Percentiles rank a stretch among this genome's conserved stretches.
Evolutionary conservation across 331 rosid genomes (phyloP).

Genomic region (Malus hybrid): DNA sequence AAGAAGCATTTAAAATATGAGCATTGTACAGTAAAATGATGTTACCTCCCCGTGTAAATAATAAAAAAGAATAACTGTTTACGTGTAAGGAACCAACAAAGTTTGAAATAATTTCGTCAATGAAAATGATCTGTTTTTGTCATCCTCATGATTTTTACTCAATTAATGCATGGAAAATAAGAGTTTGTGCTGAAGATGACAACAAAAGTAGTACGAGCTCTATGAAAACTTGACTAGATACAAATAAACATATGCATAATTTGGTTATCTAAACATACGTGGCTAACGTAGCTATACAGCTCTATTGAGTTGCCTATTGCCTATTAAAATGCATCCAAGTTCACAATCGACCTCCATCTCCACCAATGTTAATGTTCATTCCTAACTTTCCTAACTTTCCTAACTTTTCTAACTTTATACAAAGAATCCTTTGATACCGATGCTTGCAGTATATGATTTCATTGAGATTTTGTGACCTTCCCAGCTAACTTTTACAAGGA

Average conservation of each 20-base stretch:
- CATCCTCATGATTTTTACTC: background rate
- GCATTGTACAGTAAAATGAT: no score
- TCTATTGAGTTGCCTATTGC: background rate
- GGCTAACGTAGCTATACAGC: background rate
- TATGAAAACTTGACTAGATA: background rate
- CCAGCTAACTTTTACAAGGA: background rate
- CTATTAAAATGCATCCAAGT: background rate
- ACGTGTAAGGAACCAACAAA: no score
- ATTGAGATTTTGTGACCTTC: background rate
- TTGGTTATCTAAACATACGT: no score
- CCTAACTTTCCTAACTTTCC: background rate
- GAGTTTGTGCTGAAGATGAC: background rate
- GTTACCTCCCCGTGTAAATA: no score
- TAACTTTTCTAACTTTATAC: background rate
- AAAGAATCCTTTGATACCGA: background rate
- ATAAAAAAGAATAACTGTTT: no score
- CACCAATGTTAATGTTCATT: background rate
- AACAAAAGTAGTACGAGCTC: background rate
- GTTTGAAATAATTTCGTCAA: no score
- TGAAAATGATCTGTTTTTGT: background rate
- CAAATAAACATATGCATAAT: background rate
- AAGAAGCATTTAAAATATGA: no score
- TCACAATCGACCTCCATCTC: background rate
- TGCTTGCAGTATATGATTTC: background rate
- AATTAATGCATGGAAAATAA: background rate